Conservation (phyloP, 2,329 filamentous ascomycete species). For the Phyllosticta paracitricarpa region DNA sequence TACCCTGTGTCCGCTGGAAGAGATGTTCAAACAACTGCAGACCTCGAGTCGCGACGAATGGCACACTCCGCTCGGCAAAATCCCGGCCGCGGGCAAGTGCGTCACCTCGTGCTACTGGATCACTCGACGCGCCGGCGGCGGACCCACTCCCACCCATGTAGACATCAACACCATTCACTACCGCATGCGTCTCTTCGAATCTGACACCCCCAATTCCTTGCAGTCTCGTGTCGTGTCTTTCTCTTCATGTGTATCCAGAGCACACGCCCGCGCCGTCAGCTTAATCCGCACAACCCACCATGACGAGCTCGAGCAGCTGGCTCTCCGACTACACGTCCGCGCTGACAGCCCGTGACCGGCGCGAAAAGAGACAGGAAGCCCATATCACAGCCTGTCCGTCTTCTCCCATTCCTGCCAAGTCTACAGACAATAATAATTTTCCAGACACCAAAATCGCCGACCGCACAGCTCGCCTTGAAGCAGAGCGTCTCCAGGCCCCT, state of each 20-base stretch:
- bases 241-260: neutral
- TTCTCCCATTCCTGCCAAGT: neutral
- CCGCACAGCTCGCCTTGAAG: slow-evolving; percentile 22
- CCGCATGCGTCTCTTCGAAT: neutral
- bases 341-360: slow-evolving; percentile 60
- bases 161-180: neutral
- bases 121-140: neutral
- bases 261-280: neutral
- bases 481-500: slow-evolving; percentile 20
- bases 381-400: slow-evolving; percentile 70
- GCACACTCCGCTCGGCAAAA: neutral
- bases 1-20: too few species aligned
- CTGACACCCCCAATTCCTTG: neutral
- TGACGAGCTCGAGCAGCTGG: slow-evolving; percentile 52
- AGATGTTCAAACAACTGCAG: neutral
- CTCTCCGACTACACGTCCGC: slow-evolving; percentile 70
- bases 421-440: slow-evolving; percentile 8
- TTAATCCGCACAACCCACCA: slow-evolving; percentile 23
- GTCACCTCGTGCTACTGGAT: too few species aligned
- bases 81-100: neutral
- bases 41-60: neutral
- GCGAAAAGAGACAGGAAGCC: slow-evolving; percentile 53
- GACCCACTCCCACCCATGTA: neutral
- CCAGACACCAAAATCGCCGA: slow-evolving; percentile 38
- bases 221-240: neutral